Percentiles rank a stretch among this genome's conserved stretches.
Conservation (phyloP, 257 asterid species). For the Salvia hispanica region DNA sequence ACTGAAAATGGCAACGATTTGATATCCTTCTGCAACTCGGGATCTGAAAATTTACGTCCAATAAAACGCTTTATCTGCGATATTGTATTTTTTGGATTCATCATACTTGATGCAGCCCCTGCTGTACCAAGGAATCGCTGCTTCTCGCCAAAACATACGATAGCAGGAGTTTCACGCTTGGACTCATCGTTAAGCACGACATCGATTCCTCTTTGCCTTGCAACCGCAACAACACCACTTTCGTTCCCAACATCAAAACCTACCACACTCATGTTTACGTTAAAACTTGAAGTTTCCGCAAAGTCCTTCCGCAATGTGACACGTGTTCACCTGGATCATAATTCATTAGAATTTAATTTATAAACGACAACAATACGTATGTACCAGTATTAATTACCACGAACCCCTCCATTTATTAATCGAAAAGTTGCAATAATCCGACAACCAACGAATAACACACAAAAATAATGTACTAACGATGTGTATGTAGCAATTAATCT, state of each 20-base stretch:
- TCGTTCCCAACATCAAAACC: slow-evolving; percentile 94
- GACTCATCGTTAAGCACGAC: slow-evolving; percentile 94
- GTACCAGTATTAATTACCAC: neutral
- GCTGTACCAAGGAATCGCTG: slow-evolving; percentile 95
- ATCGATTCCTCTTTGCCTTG: slow-evolving; percentile 92
- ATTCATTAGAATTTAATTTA: neutral
- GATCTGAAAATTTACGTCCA: slow-evolving; percentile 81
- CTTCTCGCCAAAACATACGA: slow-evolving; percentile 90
- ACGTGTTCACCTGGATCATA: neutral
- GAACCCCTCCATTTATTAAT: neutral
- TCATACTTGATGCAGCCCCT: slow-evolving; percentile 91
- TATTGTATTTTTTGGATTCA: slow-evolving; percentile 87
- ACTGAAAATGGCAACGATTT: slow-evolving; percentile 69
- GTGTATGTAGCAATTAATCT: neutral
- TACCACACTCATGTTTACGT: slow-evolving; percentile 79
- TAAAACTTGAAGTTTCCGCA: neutral
- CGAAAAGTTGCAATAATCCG: neutral
- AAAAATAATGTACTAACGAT: neutral
- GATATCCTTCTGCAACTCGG: slow-evolving; percentile 86
- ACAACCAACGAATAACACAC: neutral
- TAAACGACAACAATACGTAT: neutral
- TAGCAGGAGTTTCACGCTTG: slow-evolving; percentile 91
- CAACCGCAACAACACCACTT: slow-evolving; percentile 89
- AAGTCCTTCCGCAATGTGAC: neutral
- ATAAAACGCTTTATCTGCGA: slow-evolving; percentile 81